These are phyloP conservation scores for Tubosaeta sp. DNA, from an alignment of 768 basidiomycete species.

Conservation along the genomic window DNA sequence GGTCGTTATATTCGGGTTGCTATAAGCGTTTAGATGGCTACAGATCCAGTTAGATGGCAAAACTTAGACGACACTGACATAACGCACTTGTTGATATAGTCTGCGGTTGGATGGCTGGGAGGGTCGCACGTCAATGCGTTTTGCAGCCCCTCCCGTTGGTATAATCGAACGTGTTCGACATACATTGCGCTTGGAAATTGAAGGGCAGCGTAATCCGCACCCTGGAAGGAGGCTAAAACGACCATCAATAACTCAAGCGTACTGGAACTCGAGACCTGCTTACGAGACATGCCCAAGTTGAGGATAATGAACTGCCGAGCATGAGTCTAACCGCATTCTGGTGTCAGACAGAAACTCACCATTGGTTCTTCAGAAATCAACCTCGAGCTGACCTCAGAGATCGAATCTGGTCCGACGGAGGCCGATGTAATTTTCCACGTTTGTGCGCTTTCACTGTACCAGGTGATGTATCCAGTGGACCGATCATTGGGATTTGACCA, in stretches of 20 bases:
- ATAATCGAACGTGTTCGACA: conserved; percentile 87
- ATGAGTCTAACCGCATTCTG: conserved; percentile 3
- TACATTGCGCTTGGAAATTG: conserved; percentile 77
- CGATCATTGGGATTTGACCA: conserved; percentile 69
- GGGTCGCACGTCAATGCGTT: conserved; percentile 80
- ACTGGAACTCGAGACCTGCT: conserved; percentile 15
- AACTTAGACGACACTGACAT: not conserved
- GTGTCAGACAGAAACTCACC: conserved; percentile 45
- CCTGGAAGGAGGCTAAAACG: conserved; percentile 58
- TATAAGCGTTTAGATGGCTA: conserved; percentile 53
- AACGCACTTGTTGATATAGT: conserved; percentile 68
- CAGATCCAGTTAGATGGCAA: conserved; percentile 6
- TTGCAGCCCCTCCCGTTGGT: conserved; percentile 70
- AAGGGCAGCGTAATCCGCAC: conserved; percentile 65
- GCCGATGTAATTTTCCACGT: conserved; percentile 71
- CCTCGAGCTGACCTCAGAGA: conserved; percentile 55
- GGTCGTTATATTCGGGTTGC: conserved; percentile 79
- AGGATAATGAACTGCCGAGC: conserved; percentile 67
- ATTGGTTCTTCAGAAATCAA: conserved; percentile 88
- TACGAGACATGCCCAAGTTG: conserved; percentile 77
- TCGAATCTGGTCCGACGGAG: conserved; percentile 63
- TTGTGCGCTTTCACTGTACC: conserved; percentile 63
- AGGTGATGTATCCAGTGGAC: conserved; percentile 74
- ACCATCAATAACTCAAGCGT: conserved; percentile 2
- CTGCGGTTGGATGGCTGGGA: conserved; percentile 64